Base-by-base conservation (phyloP, 345 rosid genomes). In the Camelina hispida region DNA sequence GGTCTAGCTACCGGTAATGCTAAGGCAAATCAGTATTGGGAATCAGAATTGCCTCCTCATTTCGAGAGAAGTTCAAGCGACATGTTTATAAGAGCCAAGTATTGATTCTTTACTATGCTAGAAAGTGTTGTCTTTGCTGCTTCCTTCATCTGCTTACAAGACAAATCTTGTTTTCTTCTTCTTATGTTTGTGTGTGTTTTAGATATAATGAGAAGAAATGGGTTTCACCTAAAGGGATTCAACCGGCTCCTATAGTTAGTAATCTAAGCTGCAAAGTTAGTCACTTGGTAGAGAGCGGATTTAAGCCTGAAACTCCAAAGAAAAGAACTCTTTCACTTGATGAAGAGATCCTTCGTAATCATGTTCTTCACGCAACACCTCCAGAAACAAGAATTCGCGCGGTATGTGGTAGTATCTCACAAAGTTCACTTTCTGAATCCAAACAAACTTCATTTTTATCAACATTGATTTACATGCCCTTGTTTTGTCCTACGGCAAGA, bases 71-170 rank as follows among this genome's bases (percentile, higher is more conserved):
- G 83, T 70, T 85, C 91, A 70, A 71, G 72, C 71, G 91, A 90
- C 66, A 85, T 78, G 65, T 95, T 95, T 73, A 90, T 95, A 59
- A 89, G 85, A 71, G 84, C 96, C 81, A 95, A 92, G 99, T 95
- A 95, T 57, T 66, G 64, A 58, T 68, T 77, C 14, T 62, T 11
- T 48, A 40, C 69, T 67, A 7, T 65, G 59, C 17, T 47, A 9
- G 15, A 9, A 52, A 28, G n/a, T 68, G 62, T 62, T 74, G 23
- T 71, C 56, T 10, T 46, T 47, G 38, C 53, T 23, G 64, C 46
- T 60, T 42, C 53, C 11, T 53, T 53, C 62, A 17, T 50, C 6
- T 37, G 61, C 43, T 74, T 74, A 47, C 51, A 43, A 32, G 13
- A 60, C 51, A 30, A 48, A 35, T 71, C 16, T 12, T 20, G 22